phyloP scores from a whole-genome alignment of 805 yeast genomes.

The Lipomyces mesembrius region DNA sequence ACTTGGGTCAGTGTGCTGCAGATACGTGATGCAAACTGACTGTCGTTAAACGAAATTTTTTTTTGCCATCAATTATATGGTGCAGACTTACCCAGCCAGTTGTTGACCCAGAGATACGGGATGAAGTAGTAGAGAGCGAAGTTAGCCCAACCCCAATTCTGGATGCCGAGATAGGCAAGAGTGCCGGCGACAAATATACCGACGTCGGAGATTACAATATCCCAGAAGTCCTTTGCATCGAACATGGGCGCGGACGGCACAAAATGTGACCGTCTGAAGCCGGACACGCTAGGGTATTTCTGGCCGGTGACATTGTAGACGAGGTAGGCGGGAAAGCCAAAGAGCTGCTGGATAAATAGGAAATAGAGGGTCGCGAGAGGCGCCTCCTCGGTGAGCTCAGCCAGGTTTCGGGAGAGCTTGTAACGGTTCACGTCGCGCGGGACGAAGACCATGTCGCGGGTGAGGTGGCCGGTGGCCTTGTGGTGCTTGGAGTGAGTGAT shows the following conservation, averaged over 20 bases:
- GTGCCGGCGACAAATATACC: constrained; percentile 60
- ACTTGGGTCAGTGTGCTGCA: constrained; percentile 80
- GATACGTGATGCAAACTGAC: constrained; percentile 77
- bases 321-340: constrained; percentile 76
- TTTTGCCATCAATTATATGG: not conserved
- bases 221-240: constrained; percentile 73
- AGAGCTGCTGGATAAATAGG: constrained; percentile 69
- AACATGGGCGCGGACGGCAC: constrained; percentile 74
- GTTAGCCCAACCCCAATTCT: constrained; percentile 65
- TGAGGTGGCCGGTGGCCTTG: constrained; percentile 83
- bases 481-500: constrained; percentile 84
- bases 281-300: constrained; percentile 53
- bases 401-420: constrained; percentile 48
- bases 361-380: constrained; percentile 65
- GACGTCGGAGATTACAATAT: constrained; percentile 70
- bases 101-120: constrained; percentile 82
- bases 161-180: constrained; percentile 59
- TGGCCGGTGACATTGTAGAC: constrained; percentile 79
- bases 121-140: constrained; percentile 70
- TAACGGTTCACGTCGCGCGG: constrained; percentile 70
- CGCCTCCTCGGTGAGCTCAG: constrained; percentile 71
- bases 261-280: constrained; percentile 65
- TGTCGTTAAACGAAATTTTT: not conserved
- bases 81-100: constrained; percentile 60
- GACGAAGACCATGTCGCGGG: constrained; percentile 83